phyloP scores from a whole-genome alignment of 2,329 filamentous ascomycete genomes.

The Pestalotiopsis sp. region DNA sequence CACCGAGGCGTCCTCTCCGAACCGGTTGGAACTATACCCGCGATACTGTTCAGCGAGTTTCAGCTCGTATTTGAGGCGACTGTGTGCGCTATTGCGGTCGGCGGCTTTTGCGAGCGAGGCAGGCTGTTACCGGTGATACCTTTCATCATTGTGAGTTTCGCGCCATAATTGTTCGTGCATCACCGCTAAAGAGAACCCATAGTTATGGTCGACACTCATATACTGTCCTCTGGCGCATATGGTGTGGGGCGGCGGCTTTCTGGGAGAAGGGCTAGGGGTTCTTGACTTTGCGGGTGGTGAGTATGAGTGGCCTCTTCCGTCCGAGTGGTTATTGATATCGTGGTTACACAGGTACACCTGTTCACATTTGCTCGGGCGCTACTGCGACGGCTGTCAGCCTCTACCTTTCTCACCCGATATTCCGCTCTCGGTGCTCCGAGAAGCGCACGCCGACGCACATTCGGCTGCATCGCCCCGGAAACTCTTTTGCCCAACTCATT shows the following conservation, averaged over 20 bases:
- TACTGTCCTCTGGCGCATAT: slow-evolving; percentile 49
- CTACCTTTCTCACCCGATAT: slow-evolving; percentile 50
- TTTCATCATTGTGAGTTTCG: slow-evolving; percentile 40
- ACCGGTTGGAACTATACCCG: slow-evolving; percentile 49
- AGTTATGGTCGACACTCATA: slow-evolving; percentile 49
- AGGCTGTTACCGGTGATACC: slow-evolving; percentile 44
- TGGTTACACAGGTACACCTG: slow-evolving; percentile 34
- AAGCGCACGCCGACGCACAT: slow-evolving; percentile 38
- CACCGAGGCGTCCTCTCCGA: slow-evolving; percentile 45
- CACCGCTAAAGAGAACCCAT: neutral
- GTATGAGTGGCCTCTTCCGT: neutral
- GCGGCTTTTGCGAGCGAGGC: slow-evolving; percentile 47
- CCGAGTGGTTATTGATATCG: too few relatives aligned
- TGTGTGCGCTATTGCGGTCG: slow-evolving; percentile 50
- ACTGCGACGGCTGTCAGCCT: slow-evolving; percentile 42
- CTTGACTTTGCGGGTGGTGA: slow-evolving; percentile 44
- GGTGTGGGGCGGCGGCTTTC: slow-evolving; percentile 46
- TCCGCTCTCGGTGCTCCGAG: slow-evolving; percentile 43
- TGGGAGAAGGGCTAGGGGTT: slow-evolving; percentile 42
- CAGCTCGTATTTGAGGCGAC: slow-evolving; percentile 50
- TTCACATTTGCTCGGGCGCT: slow-evolving; percentile 43
- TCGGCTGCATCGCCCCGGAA: slow-evolving; percentile 17
- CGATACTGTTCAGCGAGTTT: slow-evolving; percentile 51
- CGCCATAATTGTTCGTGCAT: slow-evolving; percentile 3
- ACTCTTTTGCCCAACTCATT: slow-evolving; percentile 42